Conservation (phyloP, 106 monocot genomes). For the Xerophyta viscosa region DNA sequence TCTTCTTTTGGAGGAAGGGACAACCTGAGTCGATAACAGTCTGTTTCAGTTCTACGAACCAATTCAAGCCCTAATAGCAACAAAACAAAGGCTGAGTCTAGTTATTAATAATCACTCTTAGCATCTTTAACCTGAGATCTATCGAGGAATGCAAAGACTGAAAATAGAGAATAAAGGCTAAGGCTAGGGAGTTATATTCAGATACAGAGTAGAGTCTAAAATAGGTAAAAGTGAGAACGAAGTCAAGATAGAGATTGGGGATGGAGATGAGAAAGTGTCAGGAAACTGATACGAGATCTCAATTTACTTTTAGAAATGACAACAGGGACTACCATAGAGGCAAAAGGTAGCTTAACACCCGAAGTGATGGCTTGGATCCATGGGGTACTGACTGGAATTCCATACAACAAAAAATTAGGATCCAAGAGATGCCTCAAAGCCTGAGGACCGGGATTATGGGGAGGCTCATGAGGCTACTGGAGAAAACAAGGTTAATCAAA, state of each 20-base stretch:
- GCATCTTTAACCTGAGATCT: too few species aligned
- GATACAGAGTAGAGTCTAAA: constrained; percentile 28
- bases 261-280: constrained; percentile 37
- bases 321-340: too few species aligned
- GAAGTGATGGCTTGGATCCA: constrained; percentile 34
- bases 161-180: constrained; percentile 43
- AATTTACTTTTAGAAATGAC: constrained; percentile 34
- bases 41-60: too few species aligned
- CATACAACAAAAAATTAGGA: constrained; percentile 26
- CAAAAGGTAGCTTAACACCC: constrained; percentile 35
- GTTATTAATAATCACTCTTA: too few species aligned
- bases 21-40: too few species aligned
- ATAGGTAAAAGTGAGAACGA: too few species aligned
- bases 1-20: too few species aligned
- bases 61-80: too few species aligned
- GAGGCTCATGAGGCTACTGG: constrained; percentile 55
- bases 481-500: constrained; percentile 50
- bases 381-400: constrained; percentile 30
- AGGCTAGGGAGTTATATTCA: constrained; percentile 31
- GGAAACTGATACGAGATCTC: constrained; percentile 20
- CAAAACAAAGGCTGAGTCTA: too few species aligned
- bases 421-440: constrained; percentile 26
- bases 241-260: too few species aligned
- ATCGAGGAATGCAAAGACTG: constrained; percentile 42
- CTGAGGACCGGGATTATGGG: constrained; percentile 30